These are phyloP conservation scores for Naumovozyma dairenensis DNA, from an alignment of 805 yeast genomes.

Conservation along the genomic window DNA sequence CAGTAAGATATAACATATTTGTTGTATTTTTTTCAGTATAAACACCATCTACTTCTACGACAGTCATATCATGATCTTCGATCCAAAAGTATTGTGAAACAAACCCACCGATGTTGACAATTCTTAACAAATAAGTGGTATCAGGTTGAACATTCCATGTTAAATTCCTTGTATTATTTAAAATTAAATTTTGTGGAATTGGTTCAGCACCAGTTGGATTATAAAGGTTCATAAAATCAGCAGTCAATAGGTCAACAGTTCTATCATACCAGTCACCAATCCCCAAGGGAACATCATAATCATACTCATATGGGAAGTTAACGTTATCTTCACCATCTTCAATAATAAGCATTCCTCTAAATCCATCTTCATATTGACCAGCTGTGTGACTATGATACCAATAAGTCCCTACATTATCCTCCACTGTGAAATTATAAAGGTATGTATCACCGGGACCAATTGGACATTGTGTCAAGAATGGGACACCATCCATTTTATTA, in stretches of 20 bases:
- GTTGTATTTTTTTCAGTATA: conserved; percentile 69
- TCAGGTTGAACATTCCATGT: conserved; percentile 77
- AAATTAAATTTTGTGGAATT: conserved; percentile 68
- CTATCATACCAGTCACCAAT: conserved; percentile 86
- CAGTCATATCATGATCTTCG: conserved; percentile 78
- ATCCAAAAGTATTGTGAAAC: conserved; percentile 82
- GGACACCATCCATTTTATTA: conserved; percentile 84
- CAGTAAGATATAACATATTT: conserved; percentile 64
- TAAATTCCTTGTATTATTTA: conserved; percentile 71
- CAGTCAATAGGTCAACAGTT: conserved; percentile 37
- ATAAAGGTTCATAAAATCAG: conserved; percentile 52
- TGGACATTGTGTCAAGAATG: conserved; percentile 82
- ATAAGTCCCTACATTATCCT: conserved; percentile 73
- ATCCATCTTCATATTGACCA: conserved; percentile 91
- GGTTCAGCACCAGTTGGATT: conserved; percentile 99
- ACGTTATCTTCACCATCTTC: conserved; percentile 44
- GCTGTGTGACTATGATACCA: conserved; percentile 96
- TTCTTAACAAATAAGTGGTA: conserved; percentile 72
- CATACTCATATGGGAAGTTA: conserved; percentile 62
- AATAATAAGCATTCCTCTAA: conserved; percentile 71
- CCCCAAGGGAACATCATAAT: conserved; percentile 63
- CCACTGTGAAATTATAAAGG: conserved; percentile 81
- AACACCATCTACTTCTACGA: conserved; percentile 89
- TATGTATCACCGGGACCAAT: conserved; percentile 67
- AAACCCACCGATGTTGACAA: conserved; percentile 84